phyloP scores from a whole-genome alignment of 2,329 filamentous ascomycete species.

The Penicillium italicum region DNA sequence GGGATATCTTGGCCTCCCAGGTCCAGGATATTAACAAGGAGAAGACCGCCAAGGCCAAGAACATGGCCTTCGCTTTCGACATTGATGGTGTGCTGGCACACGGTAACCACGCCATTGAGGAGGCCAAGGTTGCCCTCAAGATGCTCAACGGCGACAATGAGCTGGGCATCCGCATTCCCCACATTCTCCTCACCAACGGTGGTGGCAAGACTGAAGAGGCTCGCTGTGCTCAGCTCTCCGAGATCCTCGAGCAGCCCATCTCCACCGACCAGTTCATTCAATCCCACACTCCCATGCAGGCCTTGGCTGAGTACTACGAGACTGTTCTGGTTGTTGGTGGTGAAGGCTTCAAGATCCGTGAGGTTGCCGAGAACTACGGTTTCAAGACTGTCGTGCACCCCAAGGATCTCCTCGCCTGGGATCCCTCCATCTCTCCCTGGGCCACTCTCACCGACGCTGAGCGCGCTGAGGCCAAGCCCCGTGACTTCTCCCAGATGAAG shows the following conservation, averaged over 20 bases:
- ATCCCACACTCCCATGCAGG: conserved; percentile 73
- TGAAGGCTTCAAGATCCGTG: conserved; percentile 70
- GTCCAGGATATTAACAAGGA: conserved; percentile 64
- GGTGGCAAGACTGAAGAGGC: conserved; percentile 66
- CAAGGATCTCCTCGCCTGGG: conserved; percentile 70
- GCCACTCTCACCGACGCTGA: conserved; percentile 65
- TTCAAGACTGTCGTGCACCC: conserved; percentile 71
- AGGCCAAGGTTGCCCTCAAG: conserved; percentile 63
- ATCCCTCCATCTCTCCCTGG: conserved; percentile 66
- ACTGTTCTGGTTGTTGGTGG: conserved; percentile 73
- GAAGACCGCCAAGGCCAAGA: conserved; percentile 67
- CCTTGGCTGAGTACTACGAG: conserved; percentile 70
- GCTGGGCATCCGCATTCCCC: conserved; percentile 71
- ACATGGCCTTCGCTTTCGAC: conserved; percentile 75
- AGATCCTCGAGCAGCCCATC: conserved; percentile 63
- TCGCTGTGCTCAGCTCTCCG: conserved; percentile 63
- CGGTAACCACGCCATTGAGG: conserved; percentile 66
- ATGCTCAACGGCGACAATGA: conserved; percentile 74
- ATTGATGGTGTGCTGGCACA: conserved; percentile 70
- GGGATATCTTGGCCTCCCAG: conserved; percentile 66
- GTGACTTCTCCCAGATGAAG: conserved; percentile 68
- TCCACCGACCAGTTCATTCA: conserved; percentile 73
- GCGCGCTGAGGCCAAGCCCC: conserved; percentile 62
- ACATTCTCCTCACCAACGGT: conserved; percentile 73
- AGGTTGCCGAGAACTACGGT: conserved; percentile 68